Conservation (phyloP, 2,329 filamentous ascomycete genomes). For the Fusarium nanum region DNA sequence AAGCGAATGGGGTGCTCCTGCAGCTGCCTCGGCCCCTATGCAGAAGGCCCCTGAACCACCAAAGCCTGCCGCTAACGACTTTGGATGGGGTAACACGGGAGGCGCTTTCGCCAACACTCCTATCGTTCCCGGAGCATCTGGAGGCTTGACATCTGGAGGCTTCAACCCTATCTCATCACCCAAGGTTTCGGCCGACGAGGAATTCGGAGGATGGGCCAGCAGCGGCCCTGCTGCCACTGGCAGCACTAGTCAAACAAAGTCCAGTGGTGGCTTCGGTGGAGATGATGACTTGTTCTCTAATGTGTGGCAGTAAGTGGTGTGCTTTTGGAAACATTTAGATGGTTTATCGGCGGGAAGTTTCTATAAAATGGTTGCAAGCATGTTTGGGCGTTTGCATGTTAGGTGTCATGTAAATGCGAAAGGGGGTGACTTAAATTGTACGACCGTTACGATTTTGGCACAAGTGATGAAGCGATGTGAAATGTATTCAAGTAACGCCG, state of each 20-base stretch:
- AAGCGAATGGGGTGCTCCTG: conserved; percentile 82
- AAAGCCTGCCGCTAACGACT: conserved; percentile 66
- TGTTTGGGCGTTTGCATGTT: conserved; percentile 52
- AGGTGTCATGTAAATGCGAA: conserved; percentile 50
- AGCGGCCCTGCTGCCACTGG: conserved; percentile 61
- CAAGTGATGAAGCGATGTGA: conserved; percentile 22
- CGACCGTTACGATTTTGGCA: conserved; percentile 9
- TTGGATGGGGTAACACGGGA: conserved; percentile 66
- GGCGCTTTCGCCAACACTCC: conserved; percentile 67
- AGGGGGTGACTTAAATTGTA: conserved; percentile 34
- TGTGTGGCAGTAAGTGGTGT: conserved; percentile 80
- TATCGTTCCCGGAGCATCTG: conserved; percentile 69
- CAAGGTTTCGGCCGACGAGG: conserved; percentile 87
- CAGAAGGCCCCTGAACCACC: conserved; percentile 71
- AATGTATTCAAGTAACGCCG: conserved; percentile 41
- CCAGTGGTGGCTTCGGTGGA: conserved; percentile 69
- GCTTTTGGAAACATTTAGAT: conserved; percentile 28
- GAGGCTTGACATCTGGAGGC: conserved; percentile 59
- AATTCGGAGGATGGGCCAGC: conserved; percentile 96
- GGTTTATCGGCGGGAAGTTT: conserved; percentile 23
- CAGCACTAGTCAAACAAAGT: conserved; percentile 58
- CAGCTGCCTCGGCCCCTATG: conserved; percentile 60
- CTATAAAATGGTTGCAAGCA: conserved; percentile 47
- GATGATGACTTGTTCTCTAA: conserved; percentile 94
- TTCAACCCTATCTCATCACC: conserved; percentile 67